Evolutionary conservation across 176 grass and related monocot genomes (phyloP).

Genomic region (Elymus sibiricus): DNA sequence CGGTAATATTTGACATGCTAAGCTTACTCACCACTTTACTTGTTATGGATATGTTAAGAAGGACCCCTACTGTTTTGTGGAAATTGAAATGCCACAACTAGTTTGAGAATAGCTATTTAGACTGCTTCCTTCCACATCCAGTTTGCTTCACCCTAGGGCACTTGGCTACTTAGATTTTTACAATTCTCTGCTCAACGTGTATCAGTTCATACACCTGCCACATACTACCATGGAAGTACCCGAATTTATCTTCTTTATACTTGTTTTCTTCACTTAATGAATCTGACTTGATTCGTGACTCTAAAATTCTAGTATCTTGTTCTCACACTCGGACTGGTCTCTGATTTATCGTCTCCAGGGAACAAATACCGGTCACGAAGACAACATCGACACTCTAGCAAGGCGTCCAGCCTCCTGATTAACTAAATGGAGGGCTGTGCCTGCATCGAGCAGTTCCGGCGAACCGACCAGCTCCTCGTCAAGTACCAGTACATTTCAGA

Average conservation of each 20-base stretch:
- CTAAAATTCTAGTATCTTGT: not conserved
- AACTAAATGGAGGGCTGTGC: constrained; percentile 57
- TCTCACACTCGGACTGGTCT: not conserved
- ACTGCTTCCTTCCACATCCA: no score
- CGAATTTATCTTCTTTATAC: not conserved
- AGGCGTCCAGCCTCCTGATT: not conserved
- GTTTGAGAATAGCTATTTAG: not conserved
- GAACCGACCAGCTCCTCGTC: constrained; percentile 46
- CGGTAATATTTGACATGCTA: no score
- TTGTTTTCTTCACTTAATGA: not conserved
- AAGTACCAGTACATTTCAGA: constrained; percentile 82
- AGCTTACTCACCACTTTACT: no score
- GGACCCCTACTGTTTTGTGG: not conserved
- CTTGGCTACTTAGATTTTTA: not conserved
- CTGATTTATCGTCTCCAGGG: not conserved
- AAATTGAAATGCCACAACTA: no score
- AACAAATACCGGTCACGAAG: not conserved
- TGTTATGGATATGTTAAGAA: no score
- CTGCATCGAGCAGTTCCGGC: constrained; percentile 64
- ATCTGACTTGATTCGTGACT: not conserved
- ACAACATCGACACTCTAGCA: not conserved
- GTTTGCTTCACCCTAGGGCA: no score
- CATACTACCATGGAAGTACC: not conserved
- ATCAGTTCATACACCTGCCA: not conserved
- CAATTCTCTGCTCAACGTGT: no score